These are phyloP conservation scores for Sclerotinia nivalis DNA, from an alignment of 2,329 filamentous ascomycete species.

Conservation along the genomic window DNA sequence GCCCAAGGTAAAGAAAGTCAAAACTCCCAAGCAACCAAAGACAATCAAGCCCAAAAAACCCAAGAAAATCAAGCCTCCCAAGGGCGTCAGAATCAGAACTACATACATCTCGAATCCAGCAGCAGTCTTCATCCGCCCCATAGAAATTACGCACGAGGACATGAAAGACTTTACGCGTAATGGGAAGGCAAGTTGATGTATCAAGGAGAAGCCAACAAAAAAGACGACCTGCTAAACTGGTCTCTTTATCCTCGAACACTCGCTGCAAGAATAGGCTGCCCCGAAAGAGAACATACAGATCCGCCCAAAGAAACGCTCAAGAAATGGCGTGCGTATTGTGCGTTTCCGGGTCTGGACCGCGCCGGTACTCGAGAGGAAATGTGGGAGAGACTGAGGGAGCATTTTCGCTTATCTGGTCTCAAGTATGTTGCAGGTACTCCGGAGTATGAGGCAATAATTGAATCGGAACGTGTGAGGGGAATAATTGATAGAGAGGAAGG, in stretches of 20 bases:
- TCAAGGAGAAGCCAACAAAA: background rate
- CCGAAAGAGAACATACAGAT: background rate
- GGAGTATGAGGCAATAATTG: too few relatives aligned
- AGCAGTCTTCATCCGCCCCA: background rate
- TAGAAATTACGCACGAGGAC: background rate
- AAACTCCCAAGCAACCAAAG: background rate
- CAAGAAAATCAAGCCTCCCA: background rate
- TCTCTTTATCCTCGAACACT: background rate
- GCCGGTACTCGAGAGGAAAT: background rate
- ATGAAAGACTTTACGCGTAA: background rate
- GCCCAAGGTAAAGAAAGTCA: background rate
- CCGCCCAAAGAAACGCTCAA: background rate
- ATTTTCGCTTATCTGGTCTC: background rate
- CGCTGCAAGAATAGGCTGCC: background rate
- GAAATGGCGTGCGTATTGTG: slow-evolving; percentile 6
- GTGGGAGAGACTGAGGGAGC: background rate
- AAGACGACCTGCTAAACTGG: background rate
- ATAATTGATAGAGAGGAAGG: background rate
- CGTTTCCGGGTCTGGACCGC: background rate
- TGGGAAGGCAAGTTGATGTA: background rate
- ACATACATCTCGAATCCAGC: background rate
- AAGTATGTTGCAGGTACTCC: background rate
- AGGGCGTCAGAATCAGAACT: background rate
- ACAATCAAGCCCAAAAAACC: background rate
- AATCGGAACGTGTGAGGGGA: background rate